Evolutionary conservation across 1,284 basidiomycete species (phyloP), one percentile per base, ranked within the genome.

Genomic region (Fomitopsis schrenkii): DNA sequence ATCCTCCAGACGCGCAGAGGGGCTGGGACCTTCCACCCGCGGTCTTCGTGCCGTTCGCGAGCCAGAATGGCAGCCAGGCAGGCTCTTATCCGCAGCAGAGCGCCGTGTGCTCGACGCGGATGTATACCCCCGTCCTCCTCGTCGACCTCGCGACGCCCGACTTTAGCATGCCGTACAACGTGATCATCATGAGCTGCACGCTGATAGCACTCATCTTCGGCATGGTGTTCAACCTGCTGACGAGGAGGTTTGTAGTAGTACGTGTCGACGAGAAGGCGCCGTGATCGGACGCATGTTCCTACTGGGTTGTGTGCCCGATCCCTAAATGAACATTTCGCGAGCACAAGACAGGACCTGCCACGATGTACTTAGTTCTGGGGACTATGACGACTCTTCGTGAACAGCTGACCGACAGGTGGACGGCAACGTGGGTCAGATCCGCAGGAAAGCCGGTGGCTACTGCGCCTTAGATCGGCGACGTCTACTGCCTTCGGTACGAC

Each of bases 161-260:
- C 77, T 99, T 99, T 75, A 96, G 93, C 71, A 98, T 99, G 95
- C 96, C 97, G 12, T 99, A 98, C 78, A 99, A 98, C 76, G 96
- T 98, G 64, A 98, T 98, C 75, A 97, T 97, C 70, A 91, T 98
- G 80, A 95, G 87, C 60, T 94, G 89, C 70, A 95, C 94, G 9
- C 79, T 97, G 55, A 85, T 96, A 63, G 95, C 97, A 40, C 85
- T 98, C 63, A 90, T 97, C 64, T 98, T 99, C 74, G 97, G 97
- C 45, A 92, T 87, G 66, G 77, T 97, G 53, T 94, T 98, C 76
- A 98, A 98, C 70, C 74, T 89, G 53, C 76, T 98, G 70, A 91
- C 94, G 48, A 80, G 97, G 63, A 84, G 84, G 68, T 94, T 90
- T 83, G 84, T 88, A 35, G 75, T 89, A 63, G 78, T 82, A 54